Evolutionary conservation across 169 alveolate genomes (phyloP), one percentile per base, ranked within the genome.

Genomic region (Cryptosporidium ryanae): DNA sequence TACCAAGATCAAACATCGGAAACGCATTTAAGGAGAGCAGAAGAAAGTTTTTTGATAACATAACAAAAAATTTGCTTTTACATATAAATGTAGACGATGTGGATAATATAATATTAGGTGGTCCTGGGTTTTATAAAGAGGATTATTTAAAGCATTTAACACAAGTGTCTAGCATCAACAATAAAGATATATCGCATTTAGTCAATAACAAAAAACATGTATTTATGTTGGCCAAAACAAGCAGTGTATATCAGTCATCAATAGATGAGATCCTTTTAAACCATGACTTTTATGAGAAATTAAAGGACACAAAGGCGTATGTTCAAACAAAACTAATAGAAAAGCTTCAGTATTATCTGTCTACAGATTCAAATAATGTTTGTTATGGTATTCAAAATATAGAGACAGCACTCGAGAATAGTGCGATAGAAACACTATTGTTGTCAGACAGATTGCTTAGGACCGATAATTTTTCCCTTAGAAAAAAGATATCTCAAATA

Each of bases 241-340:
- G 76, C 46, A 76, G 64, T 44, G 87, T 48, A 25, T 59, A 43
- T 21, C 55, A 76, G 44, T 44, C 87, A 25, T 32, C 87, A 8
- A 61, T 76, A 13, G 87, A 76, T 29, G 87, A 76, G 34, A 59
- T 76, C 2, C 57, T 76, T n/a, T 25, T 61, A 6, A 34, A 29
- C 27, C 64, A 76, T 12, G 71, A 76, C 10, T 46, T 76, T n/a
- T 70, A 59, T 29, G 87, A 76, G 31, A 76, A 29, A 43, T 63
- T 76, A 5, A 61, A 76, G 70, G 64, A 76, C n/a, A 76, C 87
- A n/a, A 76, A 76, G 34, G 87, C 87, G 2, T 76, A 46, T 27
- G 63, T 43, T 8, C 87, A 76, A 46, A 48, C 48, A 25, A 55
- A 61, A 31, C 25, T 76, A 13, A 25, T 76, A 18, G 50, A 76